phyloP scores from a whole-genome alignment of 345 rosid species.

The Gynandropsis gynandra region DNA sequence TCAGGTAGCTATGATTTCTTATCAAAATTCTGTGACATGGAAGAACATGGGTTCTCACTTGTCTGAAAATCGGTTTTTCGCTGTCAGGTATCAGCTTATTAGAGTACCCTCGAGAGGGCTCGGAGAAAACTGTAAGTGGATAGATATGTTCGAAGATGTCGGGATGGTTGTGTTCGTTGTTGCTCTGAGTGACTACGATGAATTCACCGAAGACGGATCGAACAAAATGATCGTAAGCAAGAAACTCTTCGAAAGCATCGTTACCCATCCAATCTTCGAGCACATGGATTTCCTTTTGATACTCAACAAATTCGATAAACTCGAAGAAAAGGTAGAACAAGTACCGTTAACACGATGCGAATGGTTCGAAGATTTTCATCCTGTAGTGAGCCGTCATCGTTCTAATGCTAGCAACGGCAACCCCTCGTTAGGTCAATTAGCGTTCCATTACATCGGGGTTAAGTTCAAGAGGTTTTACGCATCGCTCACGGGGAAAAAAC shows the following conservation, averaged over 20 bases:
- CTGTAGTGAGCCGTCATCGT: constrained; percentile 56
- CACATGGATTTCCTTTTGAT: constrained; percentile 83
- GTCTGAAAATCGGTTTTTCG: neutral
- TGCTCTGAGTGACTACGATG: constrained; percentile 74
- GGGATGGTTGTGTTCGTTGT: constrained; percentile 89
- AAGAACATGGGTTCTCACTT: no score
- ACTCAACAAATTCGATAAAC: constrained; percentile 71
- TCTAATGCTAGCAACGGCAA: constrained; percentile 37
- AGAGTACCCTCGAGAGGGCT: constrained; percentile 81
- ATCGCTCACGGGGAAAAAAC: constrained; percentile 59
- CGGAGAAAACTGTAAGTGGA: constrained; percentile 93
- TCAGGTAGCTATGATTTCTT: constrained; percentile 42
- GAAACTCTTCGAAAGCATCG: constrained; percentile 79
- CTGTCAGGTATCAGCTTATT: constrained; percentile 78
- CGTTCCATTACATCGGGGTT: constrained; percentile 69
- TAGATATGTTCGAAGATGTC: constrained; percentile 96
- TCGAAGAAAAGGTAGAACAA: constrained; percentile 75
- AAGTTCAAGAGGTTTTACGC: constrained; percentile 81
- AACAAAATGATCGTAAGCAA: constrained; percentile 75
- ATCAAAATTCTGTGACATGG: no score
- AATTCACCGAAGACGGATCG: constrained; percentile 43
- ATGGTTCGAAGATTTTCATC: constrained; percentile 92
- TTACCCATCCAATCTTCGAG: constrained; percentile 75
- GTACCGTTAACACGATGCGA: constrained; percentile 58
- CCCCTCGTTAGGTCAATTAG: constrained; percentile 78